Evolutionary conservation across 2,329 filamentous ascomycete genomes (phyloP), one percentile per base, ranked within the genome.

Genomic region (Fusarium avenaceum): DNA sequence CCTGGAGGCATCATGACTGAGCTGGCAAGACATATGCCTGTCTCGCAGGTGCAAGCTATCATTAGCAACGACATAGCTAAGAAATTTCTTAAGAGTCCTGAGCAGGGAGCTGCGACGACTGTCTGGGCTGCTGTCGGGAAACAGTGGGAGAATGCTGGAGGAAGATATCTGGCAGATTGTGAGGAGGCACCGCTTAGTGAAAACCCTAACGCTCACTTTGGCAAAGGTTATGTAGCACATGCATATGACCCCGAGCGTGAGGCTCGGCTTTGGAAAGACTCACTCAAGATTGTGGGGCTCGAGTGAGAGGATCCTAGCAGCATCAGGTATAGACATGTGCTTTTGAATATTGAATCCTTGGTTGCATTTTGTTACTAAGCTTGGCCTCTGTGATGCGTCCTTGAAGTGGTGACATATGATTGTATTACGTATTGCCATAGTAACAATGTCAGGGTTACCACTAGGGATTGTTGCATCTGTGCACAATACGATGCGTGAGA

Each of bases 1-100:
- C 86, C 85, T 0, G 85, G 86, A 10, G 76, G 78, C 5, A 84
- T 87, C 67, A 20, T 48, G 17, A 72, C 70, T 2, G 58, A 67
- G 4, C 51, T 65, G 14, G 0, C 35, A 19, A 33, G 53, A 20
- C 9, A 60, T n/a, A n/a, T 60, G 2, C 19, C 44, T 6, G 17
- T 30, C 4, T 44, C 11, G 4, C 15, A 38, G 30, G 1, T 46
- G 1, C 19, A 45, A 10, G 7, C 14, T 14, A 15, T 61, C 1
- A 15, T 17, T 2, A 5, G 15, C 9, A 46, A 33, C 13, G 15
- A 55, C 13, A 1, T 0, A 13, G 38, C 24, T 15, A 22, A 20
- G 7, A 65, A 56, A 32, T 4, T 26, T 0, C 2, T 60, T 1
- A 70, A 72, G 30, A 70, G 3, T 11, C 47, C 65, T 0, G 64